Evolutionary conservation across 805 yeast genomes (phyloP).

Genomic region (Scheffersomyces lignosus): DNA sequence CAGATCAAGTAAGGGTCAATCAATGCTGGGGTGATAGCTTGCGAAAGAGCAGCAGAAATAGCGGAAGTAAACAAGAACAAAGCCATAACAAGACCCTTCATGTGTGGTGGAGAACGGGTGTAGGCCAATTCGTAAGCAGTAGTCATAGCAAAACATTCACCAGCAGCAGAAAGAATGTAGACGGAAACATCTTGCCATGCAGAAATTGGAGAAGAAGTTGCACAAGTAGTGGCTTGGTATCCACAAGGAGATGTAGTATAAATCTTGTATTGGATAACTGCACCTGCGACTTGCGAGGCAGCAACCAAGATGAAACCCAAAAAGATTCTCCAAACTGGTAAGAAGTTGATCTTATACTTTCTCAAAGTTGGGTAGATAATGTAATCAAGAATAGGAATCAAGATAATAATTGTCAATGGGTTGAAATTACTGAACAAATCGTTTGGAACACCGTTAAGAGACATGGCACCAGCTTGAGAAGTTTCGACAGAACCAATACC

Average conservation of each 20-base stretch:
- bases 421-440: constrained; percentile 57
- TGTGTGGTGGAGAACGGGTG: constrained; percentile 48
- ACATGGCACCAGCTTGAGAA: constrained; percentile 57
- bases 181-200: constrained; percentile 30
- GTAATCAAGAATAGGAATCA: constrained; percentile 52
- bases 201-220: constrained; percentile 25
- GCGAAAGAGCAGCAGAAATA: constrained; percentile 48
- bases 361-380: constrained; percentile 48
- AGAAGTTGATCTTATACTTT: constrained; percentile 39
- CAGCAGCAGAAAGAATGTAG: constrained; percentile 47
- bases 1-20: constrained; percentile 43
- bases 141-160: constrained; percentile 53
- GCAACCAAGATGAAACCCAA: constrained; percentile 51
- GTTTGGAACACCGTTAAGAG: constrained; percentile 53
- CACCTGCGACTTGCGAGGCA: constrained; percentile 49
- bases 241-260: constrained; percentile 56
- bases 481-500: constrained; percentile 51
- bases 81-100: constrained; percentile 54
- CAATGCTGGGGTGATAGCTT: constrained; percentile 40
- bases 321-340: constrained; percentile 45
- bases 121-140: constrained; percentile 58
- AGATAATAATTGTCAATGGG: constrained; percentile 52
- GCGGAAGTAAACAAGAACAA: constrained; percentile 45
- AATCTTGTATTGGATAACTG: constrained; percentile 48
- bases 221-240: constrained; percentile 40